phyloP scores from a whole-genome alignment of 2,329 filamentous ascomycete species.

The Trichoderma cornu-damae region DNA sequence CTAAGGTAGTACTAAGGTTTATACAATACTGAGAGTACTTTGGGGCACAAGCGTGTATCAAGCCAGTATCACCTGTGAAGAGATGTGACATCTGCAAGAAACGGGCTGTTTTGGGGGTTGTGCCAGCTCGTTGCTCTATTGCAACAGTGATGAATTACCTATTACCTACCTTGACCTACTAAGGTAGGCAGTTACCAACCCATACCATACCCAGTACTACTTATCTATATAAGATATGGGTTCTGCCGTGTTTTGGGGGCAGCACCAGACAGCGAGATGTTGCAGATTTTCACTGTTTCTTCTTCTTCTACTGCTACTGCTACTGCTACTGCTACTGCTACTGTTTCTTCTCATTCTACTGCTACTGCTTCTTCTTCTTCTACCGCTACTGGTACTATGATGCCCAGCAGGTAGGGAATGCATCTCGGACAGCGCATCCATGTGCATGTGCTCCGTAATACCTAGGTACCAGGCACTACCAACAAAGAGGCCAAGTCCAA shows the following conservation, averaged over 20 bases:
- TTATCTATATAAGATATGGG: too few species aligned
- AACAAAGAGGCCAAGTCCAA: neutral
- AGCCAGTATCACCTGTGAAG: neutral
- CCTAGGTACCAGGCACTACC: too few species aligned
- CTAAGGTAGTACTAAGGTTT: too few species aligned
- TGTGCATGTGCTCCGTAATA: constrained; percentile 7
- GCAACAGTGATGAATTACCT: neutral
- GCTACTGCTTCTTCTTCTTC: too few species aligned
- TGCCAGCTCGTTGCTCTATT: neutral
- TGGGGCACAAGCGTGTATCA: neutral
- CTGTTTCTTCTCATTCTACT: too few species aligned
- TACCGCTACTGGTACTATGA: too few species aligned
- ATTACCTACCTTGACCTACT: neutral
- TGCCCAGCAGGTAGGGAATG: neutral
- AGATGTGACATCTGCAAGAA: constrained; percentile 5
- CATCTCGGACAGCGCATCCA: constrained; percentile 13
- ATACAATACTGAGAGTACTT: neutral
- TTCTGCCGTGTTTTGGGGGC: neutral
- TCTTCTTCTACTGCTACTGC: too few species aligned
- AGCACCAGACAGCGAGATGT: neutral
- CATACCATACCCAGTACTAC: too few species aligned
- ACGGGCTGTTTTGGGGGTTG: neutral
- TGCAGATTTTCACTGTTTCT: too few species aligned
- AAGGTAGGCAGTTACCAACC: too few species aligned
- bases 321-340: too few species aligned